These are phyloP conservation scores for Fraxinus quadrangulata DNA, from an alignment of 257 asterid genomes.

Conservation along the genomic window DNA sequence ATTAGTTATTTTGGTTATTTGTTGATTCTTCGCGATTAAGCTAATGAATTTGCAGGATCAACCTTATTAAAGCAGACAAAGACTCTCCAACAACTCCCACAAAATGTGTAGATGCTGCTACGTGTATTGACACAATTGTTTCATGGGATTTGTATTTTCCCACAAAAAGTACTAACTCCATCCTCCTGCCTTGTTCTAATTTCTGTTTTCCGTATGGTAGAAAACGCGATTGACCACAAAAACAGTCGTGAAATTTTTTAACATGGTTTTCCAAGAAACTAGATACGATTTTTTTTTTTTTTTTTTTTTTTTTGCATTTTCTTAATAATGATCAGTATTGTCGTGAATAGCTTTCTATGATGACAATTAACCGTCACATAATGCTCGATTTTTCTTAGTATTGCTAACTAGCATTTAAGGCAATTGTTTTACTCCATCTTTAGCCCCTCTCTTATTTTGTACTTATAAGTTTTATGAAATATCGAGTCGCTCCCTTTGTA, in stretches of 20 bases:
- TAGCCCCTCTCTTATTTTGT: background rate
- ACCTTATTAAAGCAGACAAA: constrained; percentile 35
- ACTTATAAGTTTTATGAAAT: background rate
- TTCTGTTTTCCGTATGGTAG: too few relatives aligned
- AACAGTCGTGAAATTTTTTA: too few relatives aligned
- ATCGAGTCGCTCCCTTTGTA: background rate
- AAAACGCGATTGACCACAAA: too few relatives aligned
- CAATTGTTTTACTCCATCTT: background rate
- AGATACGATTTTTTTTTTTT: too few relatives aligned
- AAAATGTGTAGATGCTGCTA: background rate
- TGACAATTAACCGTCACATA: background rate
- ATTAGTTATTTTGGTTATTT: constrained; percentile 29
- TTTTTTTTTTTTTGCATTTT: too few relatives aligned
- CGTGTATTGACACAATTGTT: background rate
- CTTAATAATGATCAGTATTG: too few relatives aligned
- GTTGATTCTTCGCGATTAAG: constrained; percentile 72
- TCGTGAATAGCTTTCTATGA: background rate
- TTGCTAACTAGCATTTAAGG: background rate
- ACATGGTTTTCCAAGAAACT: too few relatives aligned
- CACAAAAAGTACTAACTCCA: too few relatives aligned
- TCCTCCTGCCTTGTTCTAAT: too few relatives aligned
- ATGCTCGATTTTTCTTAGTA: background rate
- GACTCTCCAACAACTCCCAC: constrained; percentile 27
- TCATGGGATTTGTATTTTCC: background rate
- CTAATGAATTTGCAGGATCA: constrained; percentile 40